Conservation (phyloP, 1,284 basidiomycete genomes). For the Cutaneotrichosporon cutaneum region DNA sequence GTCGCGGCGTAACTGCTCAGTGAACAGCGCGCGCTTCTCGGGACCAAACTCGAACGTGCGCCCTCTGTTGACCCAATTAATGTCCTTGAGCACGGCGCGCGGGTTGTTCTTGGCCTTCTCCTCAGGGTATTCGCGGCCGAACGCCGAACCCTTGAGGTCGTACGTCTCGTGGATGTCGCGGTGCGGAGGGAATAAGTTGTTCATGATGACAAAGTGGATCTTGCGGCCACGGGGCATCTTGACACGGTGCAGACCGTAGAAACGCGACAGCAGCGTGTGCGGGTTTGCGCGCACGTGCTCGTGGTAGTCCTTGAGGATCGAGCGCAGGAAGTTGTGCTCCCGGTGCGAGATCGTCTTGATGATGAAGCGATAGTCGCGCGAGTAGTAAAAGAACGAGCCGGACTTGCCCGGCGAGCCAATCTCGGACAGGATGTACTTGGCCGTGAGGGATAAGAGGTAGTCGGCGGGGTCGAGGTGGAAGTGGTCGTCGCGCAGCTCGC, state of each 20-base stretch:
- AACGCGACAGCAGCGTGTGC: slow-evolving; percentile 87
- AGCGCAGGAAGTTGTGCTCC: slow-evolving; percentile 90
- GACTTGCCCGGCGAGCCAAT: slow-evolving; percentile 98
- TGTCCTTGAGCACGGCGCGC: slow-evolving; percentile 87
- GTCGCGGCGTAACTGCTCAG: slow-evolving; percentile 85
- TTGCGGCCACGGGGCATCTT: slow-evolving; percentile 91
- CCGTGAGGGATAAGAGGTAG: slow-evolving; percentile 91
- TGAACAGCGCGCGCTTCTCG: slow-evolving; percentile 84
- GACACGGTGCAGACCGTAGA: slow-evolving; percentile 95
- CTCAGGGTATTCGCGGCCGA: slow-evolving; percentile 84
- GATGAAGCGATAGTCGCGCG: slow-evolving; percentile 97
- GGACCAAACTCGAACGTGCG: slow-evolving; percentile 84
- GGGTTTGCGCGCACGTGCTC: slow-evolving; percentile 85
- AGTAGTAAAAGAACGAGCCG: slow-evolving; percentile 99
- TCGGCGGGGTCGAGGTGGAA: slow-evolving; percentile 97
- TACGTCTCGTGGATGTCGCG: slow-evolving; percentile 97
- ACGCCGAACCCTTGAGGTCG: slow-evolving; percentile 92
- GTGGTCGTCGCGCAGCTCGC: slow-evolving; percentile 86
- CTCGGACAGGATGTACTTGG: slow-evolving; percentile 96
- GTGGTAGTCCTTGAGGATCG: slow-evolving; percentile 82
- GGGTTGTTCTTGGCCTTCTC: slow-evolving; percentile 77
- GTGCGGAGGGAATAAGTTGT: slow-evolving; percentile 97
- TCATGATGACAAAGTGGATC: slow-evolving; percentile 99
- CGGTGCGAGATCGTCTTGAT: slow-evolving; percentile 97
- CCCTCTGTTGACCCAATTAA: slow-evolving; percentile 88